Evolutionary conservation across 1,284 basidiomycete species (phyloP).

Genomic region (Rhodotorula sp.): DNA sequence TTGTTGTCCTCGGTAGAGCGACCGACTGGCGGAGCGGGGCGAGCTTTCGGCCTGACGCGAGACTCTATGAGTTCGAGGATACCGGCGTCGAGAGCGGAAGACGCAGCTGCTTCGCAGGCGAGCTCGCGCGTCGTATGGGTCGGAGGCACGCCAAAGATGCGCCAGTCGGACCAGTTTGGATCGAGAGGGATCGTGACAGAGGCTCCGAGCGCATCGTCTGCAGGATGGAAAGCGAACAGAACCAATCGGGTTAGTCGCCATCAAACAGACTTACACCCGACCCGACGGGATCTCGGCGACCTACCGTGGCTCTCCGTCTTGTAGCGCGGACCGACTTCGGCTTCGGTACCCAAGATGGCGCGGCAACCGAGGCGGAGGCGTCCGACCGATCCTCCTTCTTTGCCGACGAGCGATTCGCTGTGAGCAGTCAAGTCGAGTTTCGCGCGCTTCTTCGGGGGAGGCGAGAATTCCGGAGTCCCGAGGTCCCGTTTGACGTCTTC

Average conservation of each 20-base stretch:
- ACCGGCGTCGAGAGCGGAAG: slow-evolving; percentile 2
- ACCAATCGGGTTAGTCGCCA: neutral
- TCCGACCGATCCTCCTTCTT: neutral
- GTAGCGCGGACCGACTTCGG: neutral
- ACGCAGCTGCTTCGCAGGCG: slow-evolving; percentile 1
- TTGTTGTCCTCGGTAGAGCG: neutral
- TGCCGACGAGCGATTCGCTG: neutral
- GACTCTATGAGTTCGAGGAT: slow-evolving; percentile 5
- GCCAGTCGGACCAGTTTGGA: neutral
- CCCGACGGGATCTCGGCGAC: neutral
- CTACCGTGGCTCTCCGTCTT: neutral
- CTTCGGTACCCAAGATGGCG: neutral
- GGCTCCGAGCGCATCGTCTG: slow-evolving; percentile 4
- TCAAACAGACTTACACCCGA: too few relatives aligned
- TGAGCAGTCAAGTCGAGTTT: neutral
- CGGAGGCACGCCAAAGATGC: neutral
- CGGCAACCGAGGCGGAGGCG: neutral
- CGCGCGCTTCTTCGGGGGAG: neutral
- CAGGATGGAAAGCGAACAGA: too few relatives aligned
- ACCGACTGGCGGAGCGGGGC: neutral
- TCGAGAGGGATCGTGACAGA: slow-evolving; percentile 3
- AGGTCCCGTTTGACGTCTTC: neutral
- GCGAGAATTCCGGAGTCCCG: neutral
- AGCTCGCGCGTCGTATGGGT: too few relatives aligned
- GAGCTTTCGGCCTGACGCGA: neutral